phyloP scores from a whole-genome alignment of 225 moss, liverwort and hornwort species.

The Straminergon stramineum region DNA sequence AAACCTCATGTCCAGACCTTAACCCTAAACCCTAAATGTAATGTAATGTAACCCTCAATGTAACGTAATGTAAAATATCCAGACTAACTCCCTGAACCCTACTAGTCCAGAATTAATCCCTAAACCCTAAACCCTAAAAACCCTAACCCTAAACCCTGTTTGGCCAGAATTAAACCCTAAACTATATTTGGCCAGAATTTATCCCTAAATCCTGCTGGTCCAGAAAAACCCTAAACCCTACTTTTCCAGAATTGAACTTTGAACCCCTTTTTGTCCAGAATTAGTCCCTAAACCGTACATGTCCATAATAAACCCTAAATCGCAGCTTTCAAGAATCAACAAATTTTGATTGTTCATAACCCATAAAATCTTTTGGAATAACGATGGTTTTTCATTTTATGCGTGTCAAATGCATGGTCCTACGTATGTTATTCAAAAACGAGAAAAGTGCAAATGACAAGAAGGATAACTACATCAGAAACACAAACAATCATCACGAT shows the following conservation, averaged over 20 bases:
- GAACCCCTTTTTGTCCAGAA: background rate
- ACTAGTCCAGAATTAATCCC: background rate
- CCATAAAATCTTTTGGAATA: background rate
- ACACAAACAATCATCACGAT: background rate
- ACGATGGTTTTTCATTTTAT: too few species aligned
- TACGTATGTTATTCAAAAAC: background rate
- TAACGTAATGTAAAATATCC: too few species aligned
- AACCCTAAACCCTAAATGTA: background rate
- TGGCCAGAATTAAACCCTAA: background rate
- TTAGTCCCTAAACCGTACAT: background rate
- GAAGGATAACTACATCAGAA: background rate
- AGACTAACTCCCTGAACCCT: background rate
- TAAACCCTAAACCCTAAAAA: background rate
- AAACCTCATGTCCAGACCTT: background rate
- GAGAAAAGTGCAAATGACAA: background rate
- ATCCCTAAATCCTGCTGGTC: background rate
- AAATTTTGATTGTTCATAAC: background rate
- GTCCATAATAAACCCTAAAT: background rate
- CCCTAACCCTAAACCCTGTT: too few species aligned
- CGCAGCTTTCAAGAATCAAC: background rate
- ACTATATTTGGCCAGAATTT: background rate
- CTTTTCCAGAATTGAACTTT: background rate
- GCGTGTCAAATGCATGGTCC: background rate
- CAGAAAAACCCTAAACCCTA: background rate
- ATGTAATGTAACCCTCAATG: background rate